Percentiles rank a stretch among this genome's conserved stretches.
These are phyloP conservation scores for Spinacia oleracea DNA, from an alignment of 179 eudicot genomes.

Conservation along the genomic window DNA sequence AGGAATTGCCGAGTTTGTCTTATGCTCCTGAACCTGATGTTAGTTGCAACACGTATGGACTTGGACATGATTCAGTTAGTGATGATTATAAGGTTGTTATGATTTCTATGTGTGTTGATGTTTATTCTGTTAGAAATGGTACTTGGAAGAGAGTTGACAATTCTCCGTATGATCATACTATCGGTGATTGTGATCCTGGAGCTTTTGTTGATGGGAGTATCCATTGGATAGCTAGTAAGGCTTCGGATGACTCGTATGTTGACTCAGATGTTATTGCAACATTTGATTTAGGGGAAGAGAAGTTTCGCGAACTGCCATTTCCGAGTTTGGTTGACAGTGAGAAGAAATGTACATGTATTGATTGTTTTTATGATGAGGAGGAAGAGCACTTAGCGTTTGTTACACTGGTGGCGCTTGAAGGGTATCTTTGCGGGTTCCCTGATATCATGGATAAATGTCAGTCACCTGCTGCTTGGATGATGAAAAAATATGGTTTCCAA, in stretches of 20 bases:
- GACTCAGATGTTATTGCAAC: slow-evolving; percentile 11
- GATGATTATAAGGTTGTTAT: slow-evolving; percentile 30
- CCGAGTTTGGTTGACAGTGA: slow-evolving; percentile 9
- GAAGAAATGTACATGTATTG: background rate
- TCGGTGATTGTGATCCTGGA: background rate
- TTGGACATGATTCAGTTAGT: no score
- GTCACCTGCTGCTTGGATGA: slow-evolving; percentile 12
- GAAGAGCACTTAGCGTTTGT: background rate
- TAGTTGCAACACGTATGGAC: background rate
- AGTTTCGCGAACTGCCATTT: slow-evolving; percentile 15
- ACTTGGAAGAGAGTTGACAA: slow-evolving; percentile 18
- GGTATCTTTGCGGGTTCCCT: slow-evolving; percentile 17
- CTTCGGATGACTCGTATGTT: slow-evolving; percentile 7
- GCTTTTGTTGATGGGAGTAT: slow-evolving; percentile 15
- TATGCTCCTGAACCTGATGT: slow-evolving; percentile 11
- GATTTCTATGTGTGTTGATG: slow-evolving; percentile 15
- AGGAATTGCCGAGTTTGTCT: background rate
- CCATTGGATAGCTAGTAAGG: slow-evolving; percentile 13
- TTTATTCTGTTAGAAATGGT: slow-evolving; percentile 23
- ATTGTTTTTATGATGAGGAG: no score
- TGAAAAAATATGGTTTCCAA: slow-evolving; percentile 20
- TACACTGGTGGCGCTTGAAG: slow-evolving; percentile 19
- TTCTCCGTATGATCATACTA: slow-evolving; percentile 23
- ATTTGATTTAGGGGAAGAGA: slow-evolving; percentile 21
- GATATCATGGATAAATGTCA: background rate